These are phyloP conservation scores for Colletotrichum salicis DNA, from an alignment of 2,329 filamentous ascomycete species.

Conservation along the genomic window DNA sequence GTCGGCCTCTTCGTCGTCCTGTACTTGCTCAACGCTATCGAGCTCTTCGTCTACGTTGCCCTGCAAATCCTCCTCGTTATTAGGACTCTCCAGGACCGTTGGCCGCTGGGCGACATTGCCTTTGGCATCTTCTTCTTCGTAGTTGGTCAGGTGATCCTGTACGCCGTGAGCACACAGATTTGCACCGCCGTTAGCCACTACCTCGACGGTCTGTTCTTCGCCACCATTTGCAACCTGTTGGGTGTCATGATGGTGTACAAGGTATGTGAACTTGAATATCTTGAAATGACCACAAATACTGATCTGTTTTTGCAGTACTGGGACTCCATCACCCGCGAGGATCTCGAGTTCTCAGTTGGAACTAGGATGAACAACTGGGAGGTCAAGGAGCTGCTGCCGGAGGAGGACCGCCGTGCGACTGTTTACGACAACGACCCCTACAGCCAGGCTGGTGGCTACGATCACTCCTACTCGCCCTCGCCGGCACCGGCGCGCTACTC, in stretches of 20 bases:
- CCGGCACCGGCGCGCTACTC: slow-evolving; percentile 54
- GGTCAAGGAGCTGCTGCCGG: slow-evolving; percentile 87
- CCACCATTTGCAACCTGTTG: slow-evolving; percentile 91
- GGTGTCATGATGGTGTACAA: slow-evolving; percentile 99
- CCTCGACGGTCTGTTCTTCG: slow-evolving; percentile 92
- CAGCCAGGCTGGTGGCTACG: slow-evolving; percentile 65
- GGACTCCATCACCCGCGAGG: slow-evolving; percentile 98
- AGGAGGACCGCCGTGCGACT: slow-evolving; percentile 81
- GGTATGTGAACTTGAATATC: slow-evolving; percentile 56
- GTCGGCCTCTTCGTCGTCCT: slow-evolving; percentile 90
- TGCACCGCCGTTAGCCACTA: slow-evolving; percentile 90
- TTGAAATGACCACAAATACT: slow-evolving; percentile 21
- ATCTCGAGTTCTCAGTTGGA: slow-evolving; percentile 97
- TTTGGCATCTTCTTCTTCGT: slow-evolving; percentile 94
- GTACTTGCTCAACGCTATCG: slow-evolving; percentile 90
- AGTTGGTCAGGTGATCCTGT: slow-evolving; percentile 90
- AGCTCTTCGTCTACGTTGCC: slow-evolving; percentile 83
- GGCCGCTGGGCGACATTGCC: slow-evolving; percentile 90
- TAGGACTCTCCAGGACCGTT: slow-evolving; percentile 92
- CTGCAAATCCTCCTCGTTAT: slow-evolving; percentile 91
- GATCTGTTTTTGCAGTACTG: slow-evolving; percentile 75
- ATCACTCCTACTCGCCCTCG: slow-evolving; percentile 60
- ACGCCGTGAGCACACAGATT: slow-evolving; percentile 86
- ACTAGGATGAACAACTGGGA: slow-evolving; percentile 98
- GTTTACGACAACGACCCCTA: slow-evolving; percentile 77